Base-by-base conservation (phyloP, 768 basidiomycete species). In the Tylopilus felleus region DNA sequence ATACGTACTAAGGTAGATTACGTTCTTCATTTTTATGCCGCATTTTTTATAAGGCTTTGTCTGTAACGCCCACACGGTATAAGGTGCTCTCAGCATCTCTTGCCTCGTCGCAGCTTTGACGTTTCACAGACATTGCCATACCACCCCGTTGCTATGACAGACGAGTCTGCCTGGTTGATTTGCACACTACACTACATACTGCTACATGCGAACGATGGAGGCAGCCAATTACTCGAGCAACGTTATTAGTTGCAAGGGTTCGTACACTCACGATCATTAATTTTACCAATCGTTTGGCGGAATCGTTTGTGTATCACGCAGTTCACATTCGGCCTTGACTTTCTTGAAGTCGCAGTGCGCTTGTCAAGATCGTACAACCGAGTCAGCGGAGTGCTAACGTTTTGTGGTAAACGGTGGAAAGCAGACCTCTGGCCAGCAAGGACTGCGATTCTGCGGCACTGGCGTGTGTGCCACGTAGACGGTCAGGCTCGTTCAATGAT, bases 1-100 rank as follows among this genome's bases (percentile, higher is more conserved):
- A 63, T 66, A 65, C 59, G 65, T 67, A 64, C 56, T 39, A 57
- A 55, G 62, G 60, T 67, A 66, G 63, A 62, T 53, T 58, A 66
- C 52, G 57, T 56, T 57, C 19, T 49, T 50, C 59, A 38, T 29
- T 53, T 41, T 58, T 53, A 63, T 63, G 65, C 55, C 49, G 53
- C 66, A 65, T 51, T 51, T 62, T 29, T 53, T 60, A 54, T 51
- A 52, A 65, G 58, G 47, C 55, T 23, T 55, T 22, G 39, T 49
- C 44, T 46, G 48, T 40, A 48, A 56, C 47, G 51, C 56, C 57
- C 51, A 49, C 60, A 5, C 35, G 63, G 62, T 51, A 56, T 65
- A 68, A 60, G 65, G 49, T 58, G 58, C 55, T 60, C 49, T 58
- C 39, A 33, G 19, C 49, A 52, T 51, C 46, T 27, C 48, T 35